These are phyloP conservation scores for Inga leiocalycina DNA, from an alignment of 306 rosid genomes.

Conservation along the genomic window DNA sequence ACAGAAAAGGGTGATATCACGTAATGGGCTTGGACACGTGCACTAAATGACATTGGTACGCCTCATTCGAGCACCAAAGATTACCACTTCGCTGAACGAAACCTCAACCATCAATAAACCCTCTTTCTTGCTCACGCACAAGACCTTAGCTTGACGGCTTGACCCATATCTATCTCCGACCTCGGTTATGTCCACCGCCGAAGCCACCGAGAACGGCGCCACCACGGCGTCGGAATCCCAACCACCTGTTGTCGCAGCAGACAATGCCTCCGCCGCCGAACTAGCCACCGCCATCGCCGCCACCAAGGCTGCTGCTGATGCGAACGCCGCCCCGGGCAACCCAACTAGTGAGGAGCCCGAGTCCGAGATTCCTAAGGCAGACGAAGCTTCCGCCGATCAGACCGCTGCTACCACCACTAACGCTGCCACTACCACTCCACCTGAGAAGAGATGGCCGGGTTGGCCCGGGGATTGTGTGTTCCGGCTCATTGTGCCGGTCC, in stretches of 20 bases:
- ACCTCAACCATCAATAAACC: conserved; percentile 26
- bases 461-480: conserved; percentile 97
- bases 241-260: conserved; percentile 6
- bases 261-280: conserved; percentile 6
- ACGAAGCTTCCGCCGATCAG: conserved; percentile 27
- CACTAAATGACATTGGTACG: neutral
- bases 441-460: conserved; percentile 85
- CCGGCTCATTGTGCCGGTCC: conserved; percentile 82
- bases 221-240: conserved; percentile 27
- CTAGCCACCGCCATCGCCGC: conserved; percentile 9
- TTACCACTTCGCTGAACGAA: neutral
- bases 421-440: conserved; percentile 27
- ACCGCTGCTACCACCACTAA: neutral
- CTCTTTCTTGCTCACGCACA: neutral
- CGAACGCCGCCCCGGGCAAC: neutral
- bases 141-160: conserved; percentile 10
- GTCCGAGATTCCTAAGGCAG: conserved; percentile 33
- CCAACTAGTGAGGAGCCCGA: conserved; percentile 8
- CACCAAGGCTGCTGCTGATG: neutral
- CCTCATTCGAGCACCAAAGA: neutral
- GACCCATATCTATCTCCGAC: neutral
- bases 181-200: conserved; percentile 48
- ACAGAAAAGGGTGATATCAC: no score
- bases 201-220: conserved; percentile 55
- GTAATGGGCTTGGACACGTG: neutral